These are phyloP conservation scores for Chaetomiaceae sp. DNA, from an alignment of 2,329 filamentous ascomycete species.

Conservation along the genomic window DNA sequence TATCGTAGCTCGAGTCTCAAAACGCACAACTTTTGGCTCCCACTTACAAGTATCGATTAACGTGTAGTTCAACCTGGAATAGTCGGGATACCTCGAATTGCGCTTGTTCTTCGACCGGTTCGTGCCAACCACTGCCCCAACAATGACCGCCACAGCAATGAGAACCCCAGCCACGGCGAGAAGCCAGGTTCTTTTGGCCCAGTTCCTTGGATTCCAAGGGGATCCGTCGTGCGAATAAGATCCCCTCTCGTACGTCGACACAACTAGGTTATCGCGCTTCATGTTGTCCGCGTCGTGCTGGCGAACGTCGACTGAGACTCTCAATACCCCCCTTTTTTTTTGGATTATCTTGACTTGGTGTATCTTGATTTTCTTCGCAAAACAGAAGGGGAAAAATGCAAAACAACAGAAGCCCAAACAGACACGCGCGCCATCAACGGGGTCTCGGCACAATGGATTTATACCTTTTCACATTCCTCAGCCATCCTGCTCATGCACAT, in stretches of 20 bases:
- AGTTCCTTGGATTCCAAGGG: constrained; percentile 41
- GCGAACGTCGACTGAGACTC: not conserved
- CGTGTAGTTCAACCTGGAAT: constrained; percentile 42
- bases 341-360: too few relatives aligned
- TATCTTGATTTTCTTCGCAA: too few relatives aligned
- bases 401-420: too few relatives aligned
- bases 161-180: constrained; percentile 35
- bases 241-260: not conserved
- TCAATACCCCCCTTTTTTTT: too few relatives aligned
- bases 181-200: constrained; percentile 49
- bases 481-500: too few relatives aligned
- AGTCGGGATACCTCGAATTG: constrained; percentile 41
- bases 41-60: constrained; percentile 46
- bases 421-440: too few relatives aligned
- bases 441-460: too few relatives aligned
- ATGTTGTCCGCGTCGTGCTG: not conserved
- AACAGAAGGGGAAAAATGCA: too few relatives aligned
- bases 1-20: too few relatives aligned
- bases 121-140: constrained; percentile 38
- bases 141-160: constrained; percentile 44
- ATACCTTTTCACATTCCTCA: too few relatives aligned
- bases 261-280: not conserved
- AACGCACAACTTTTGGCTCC: not conserved
- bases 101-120: constrained; percentile 29
- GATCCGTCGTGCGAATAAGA: not conserved